Evolutionary conservation across 2,329 filamentous ascomycete genomes (phyloP), one percentile per base, ranked within the genome.

Genomic region (Pyrenochaeta sp.): DNA sequence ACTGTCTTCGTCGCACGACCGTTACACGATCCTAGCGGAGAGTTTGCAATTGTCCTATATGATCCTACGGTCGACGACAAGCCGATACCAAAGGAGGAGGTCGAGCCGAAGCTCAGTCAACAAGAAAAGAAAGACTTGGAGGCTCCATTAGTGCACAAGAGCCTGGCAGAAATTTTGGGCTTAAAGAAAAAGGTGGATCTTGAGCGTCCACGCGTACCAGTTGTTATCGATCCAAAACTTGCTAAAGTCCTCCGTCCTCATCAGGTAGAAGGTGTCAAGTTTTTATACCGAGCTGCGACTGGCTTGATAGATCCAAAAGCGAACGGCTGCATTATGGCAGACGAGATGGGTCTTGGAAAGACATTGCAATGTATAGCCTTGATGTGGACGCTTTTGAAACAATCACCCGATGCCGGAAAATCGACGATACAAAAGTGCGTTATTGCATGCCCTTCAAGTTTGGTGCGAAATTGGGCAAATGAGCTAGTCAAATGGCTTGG

Each of bases 251-350:
- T 99, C 45, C 89, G 95, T 42, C 95, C 95, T 1, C 95, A 99
- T 88, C 95, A 99, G 77, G 90, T 99, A 32, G 95, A 98, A 74
- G 95, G 95, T 69, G 95, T 99, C 60, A 97, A 95, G 79, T 99
- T 99, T 76, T 87, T 99, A 82, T 99, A 98, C 77, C 86, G 87
- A 62, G 96, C 92, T 69, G 92, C 95, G 5, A 98, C 94, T 1
- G 95, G 95, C n/a, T 84, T 98, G 83, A 90, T 98, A 50, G 95
- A 98, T 67, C 85, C 90, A 32, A 94, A 94, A 66, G 95, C 95
- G 43, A 91, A 97, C 74, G 95, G 95, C 2, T 99, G 95, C 77
- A 99, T 99, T 73, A 99, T 99, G 95, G 95, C 95, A 47, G 95
- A 99, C 74, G 95, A 97, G 74, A 99, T 99, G 95, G 95, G 95